Conservation (phyloP, 2,329 filamentous ascomycete species). For the Claviceps africana region DNA sequence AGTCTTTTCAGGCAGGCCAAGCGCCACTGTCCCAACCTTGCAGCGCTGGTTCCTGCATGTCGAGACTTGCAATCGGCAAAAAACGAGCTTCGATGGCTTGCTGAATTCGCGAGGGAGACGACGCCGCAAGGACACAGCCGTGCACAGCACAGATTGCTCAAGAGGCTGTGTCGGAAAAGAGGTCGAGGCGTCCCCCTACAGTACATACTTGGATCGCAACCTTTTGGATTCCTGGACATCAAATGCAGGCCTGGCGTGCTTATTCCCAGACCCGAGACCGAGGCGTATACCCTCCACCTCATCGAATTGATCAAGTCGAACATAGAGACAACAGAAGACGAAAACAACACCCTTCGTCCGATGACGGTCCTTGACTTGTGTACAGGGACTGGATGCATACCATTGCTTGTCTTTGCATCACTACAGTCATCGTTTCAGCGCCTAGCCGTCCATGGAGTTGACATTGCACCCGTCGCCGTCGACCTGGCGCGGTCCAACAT, state of each 20-base stretch:
- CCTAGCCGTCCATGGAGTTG: constrained; percentile 52
- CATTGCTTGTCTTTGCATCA: constrained; percentile 56
- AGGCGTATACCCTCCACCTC: constrained; percentile 49
- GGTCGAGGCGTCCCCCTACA: constrained; percentile 63
- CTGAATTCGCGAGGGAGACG: constrained; percentile 36
- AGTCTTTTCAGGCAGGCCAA: constrained; percentile 40
- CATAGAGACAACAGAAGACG: constrained; percentile 4
- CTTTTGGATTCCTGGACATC: constrained; percentile 74
- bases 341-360: constrained; percentile 5
- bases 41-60: constrained; percentile 48
- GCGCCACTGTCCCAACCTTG: constrained; percentile 39
- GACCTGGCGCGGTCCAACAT: constrained; percentile 52
- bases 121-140: constrained; percentile 5
- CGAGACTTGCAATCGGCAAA: constrained; percentile 47
- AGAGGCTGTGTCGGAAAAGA: constrained; percentile 32
- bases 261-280: constrained; percentile 71
- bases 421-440: constrained; percentile 28
- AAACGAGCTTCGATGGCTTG: constrained; percentile 62
- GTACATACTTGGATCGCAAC: constrained; percentile 78
- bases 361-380: constrained; percentile 71
- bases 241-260: constrained; percentile 63
- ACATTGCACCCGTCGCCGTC: constrained; percentile 56
- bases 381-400: constrained; percentile 82
- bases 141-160: constrained; percentile 13
- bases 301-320: constrained; percentile 27